Evolutionary conservation across 2,329 filamentous ascomycete species (phyloP), one percentile per base, ranked within the genome.

Genomic region (Trichoderma sp.): DNA sequence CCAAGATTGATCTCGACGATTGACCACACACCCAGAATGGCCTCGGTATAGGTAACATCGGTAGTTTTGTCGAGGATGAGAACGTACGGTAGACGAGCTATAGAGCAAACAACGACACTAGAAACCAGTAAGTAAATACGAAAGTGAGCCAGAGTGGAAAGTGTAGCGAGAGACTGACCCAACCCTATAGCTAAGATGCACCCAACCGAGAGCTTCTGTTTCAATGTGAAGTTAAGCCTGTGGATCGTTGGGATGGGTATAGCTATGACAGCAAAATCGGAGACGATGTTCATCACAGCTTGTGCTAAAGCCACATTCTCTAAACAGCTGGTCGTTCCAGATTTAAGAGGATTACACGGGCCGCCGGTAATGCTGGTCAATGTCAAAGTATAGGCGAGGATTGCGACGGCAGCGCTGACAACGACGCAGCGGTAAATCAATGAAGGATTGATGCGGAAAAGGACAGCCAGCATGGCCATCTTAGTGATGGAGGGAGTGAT

Each of bases 81-180:
- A 27, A 59, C 66, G 33, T 82, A 82, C n/a, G 45, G 45, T 50
- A 50, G 45, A 21, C 45, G 45, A 21, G 45, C 45, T 50, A 50
- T 50, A 8, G 18, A 50, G 18, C 45, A n/a, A 21, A 50, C 2
- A 16, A 50, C 45, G 45, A 50, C 45, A 50, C 45, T 50, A 50
- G 8, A 11, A 3, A 21, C 9, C 18, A 21, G 45, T 50, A 9
- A 50, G 45, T 1, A 21, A 45, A 50, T 11, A 50, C 0, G 18
- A 50, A 21, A 50, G 18, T 21, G n/a, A 50, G 2, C n/a, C 7
- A 21, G 11, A 50, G 45, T 21, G 18, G 18, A n/a, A 50, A 50
- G 16, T 50, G 45, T n/a, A 50, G 45, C 18, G 45, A 50, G 45
- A 50, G 45, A 50, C 45, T 1, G 18, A 50, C 45, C 45, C 45